Percentiles rank a stretch among this genome's conserved stretches.
phyloP scores from a whole-genome alignment of 139 green algal genomes.

The Mychonastes homosphaera region DNA sequence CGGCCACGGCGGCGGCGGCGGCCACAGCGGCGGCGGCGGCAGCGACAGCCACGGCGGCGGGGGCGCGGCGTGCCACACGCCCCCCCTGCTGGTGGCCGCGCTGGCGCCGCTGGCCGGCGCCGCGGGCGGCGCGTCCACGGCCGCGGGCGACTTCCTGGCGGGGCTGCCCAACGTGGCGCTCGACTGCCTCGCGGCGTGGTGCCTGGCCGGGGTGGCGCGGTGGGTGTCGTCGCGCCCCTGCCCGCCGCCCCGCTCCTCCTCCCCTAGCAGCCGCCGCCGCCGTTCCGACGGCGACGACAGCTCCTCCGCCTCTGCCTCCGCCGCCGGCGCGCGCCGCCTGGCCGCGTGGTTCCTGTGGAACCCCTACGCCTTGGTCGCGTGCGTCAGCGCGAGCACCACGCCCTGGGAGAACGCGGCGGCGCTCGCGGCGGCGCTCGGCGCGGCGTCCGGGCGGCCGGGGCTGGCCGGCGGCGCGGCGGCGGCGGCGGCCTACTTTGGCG shows the following conservation, averaged over 20 bases:
- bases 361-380: slow-evolving; percentile 26
- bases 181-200: slow-evolving; percentile 19
- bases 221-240: neutral
- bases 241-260: neutral
- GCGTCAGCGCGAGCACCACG: slow-evolving; percentile 24
- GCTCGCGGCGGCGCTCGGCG: slow-evolving; percentile 18
- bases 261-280: neutral
- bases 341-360: slow-evolving; percentile 35
- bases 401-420: slow-evolving; percentile 26
- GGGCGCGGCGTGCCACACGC: slow-evolving; percentile 20
- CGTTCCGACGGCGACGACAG: neutral
- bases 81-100: slow-evolving; percentile 31
- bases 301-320: neutral
- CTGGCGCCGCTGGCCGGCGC: no score
- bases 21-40: no score
- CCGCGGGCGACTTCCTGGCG: slow-evolving; percentile 8
- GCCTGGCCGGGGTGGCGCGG: slow-evolving; percentile 8
- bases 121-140: no score
- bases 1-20: no score
- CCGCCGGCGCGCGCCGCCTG: neutral
- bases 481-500: slow-evolving; percentile 23
- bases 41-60: no score
- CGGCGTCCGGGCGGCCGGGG: neutral
- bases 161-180: slow-evolving; percentile 31
- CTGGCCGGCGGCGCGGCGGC: slow-evolving; percentile 23